Evolutionary conservation across 371 early-diverging fungal genomes (phyloP).

Genomic region (Syncephalastrum racemosum): DNA sequence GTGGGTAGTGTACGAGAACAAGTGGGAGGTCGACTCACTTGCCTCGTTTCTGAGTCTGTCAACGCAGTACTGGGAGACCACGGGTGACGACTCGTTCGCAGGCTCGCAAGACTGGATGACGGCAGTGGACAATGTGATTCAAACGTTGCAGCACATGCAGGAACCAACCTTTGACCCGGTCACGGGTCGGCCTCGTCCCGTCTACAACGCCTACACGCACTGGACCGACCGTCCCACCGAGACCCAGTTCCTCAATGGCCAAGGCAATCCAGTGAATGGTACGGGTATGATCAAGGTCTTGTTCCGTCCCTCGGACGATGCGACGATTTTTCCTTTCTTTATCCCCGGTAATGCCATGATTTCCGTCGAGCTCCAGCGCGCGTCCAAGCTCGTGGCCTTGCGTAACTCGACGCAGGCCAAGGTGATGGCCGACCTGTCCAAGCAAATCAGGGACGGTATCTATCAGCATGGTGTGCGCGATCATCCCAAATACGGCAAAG

Average conservation of each 20-base stretch:
- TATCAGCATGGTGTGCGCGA: constrained; percentile 45
- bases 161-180: constrained; percentile 38
- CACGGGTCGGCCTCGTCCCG: constrained; percentile 19
- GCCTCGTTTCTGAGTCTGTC: constrained; percentile 54
- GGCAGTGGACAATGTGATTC: constrained; percentile 33
- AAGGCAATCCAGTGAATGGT: constrained; percentile 54
- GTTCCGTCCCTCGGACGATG: constrained; percentile 71
- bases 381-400: constrained; percentile 25
- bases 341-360: constrained; percentile 72
- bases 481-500: constrained; percentile 44
- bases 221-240: constrained; percentile 51
- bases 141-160: constrained; percentile 34
- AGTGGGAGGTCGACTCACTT: constrained; percentile 59
- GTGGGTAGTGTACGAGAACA: constrained; percentile 39
- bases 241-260: constrained; percentile 54
- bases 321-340: constrained; percentile 60
- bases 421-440: constrained; percentile 31
- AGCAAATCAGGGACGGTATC: constrained; percentile 58
- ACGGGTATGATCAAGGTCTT: constrained; percentile 62
- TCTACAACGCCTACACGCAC: constrained; percentile 31
- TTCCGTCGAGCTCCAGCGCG: constrained; percentile 53
- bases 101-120: constrained; percentile 33
- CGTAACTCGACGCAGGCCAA: not conserved
- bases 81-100: constrained; percentile 40
- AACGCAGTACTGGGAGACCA: constrained; percentile 41